Conservation (phyloP, 139 green algal genomes). For the Eudorina sp. region DNA sequence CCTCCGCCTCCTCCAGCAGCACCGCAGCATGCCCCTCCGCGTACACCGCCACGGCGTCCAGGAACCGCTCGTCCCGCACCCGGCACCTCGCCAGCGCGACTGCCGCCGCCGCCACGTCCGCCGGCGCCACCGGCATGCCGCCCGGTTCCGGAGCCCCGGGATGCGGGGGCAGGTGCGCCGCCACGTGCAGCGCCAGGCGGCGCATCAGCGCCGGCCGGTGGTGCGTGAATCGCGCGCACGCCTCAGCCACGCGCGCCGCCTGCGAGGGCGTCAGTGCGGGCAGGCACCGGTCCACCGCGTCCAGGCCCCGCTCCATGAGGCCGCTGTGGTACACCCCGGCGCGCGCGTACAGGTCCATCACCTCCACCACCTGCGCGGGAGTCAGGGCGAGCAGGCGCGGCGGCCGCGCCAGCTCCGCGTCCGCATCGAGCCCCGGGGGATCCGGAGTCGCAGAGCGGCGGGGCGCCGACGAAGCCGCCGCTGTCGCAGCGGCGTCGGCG, state of each 20-base stretch:
- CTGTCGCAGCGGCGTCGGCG: too few relatives aligned
- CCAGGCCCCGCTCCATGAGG: slow-evolving; percentile 9
- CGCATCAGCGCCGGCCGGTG: slow-evolving; percentile 16
- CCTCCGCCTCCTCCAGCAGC: slow-evolving; percentile 8
- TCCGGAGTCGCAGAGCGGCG: too few relatives aligned
- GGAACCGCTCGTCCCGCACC: slow-evolving; percentile 28
- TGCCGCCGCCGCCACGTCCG: background rate
- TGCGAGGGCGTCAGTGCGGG: background rate
- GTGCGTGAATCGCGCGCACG: background rate
- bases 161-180: background rate
- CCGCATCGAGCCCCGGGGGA: too few relatives aligned
- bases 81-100: slow-evolving; percentile 2
- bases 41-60: background rate
- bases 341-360: background rate
- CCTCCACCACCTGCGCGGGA: background rate
- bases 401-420: background rate
- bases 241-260: slow-evolving; percentile 11
- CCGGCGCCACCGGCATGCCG: background rate
- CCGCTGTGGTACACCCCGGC: background rate
- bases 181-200: slow-evolving; percentile 32
- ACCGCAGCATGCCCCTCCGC: background rate
- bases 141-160: background rate
- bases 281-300: slow-evolving; percentile 15
- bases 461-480: too few relatives aligned
- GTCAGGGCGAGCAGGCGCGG: slow-evolving; percentile 6